Percentiles rank a stretch among this genome's conserved stretches.
Evolutionary conservation across 2,329 filamentous ascomycete species (phyloP).

Genomic region (Colletotrichum endophyticum): DNA sequence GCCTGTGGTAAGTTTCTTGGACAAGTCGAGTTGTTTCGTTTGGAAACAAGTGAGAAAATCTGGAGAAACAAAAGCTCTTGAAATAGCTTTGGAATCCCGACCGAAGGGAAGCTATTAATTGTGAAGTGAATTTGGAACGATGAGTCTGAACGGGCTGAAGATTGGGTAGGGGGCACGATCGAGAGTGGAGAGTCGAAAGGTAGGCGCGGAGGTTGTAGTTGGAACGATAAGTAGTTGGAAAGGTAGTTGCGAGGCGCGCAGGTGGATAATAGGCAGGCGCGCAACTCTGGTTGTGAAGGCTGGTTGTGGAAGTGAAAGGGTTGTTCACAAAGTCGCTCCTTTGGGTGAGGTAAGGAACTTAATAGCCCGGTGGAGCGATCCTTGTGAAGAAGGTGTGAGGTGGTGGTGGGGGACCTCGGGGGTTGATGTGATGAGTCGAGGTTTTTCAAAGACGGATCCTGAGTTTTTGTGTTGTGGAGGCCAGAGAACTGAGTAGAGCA

Average conservation of each 20-base stretch:
- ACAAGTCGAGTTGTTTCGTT: slow-evolving; percentile 1
- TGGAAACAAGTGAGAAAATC: background rate
- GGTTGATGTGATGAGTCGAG: background rate
- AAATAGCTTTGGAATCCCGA: background rate
- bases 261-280: background rate
- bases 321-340: background rate
- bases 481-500: background rate
- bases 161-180: background rate
- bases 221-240: background rate
- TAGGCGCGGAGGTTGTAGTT: background rate
- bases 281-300: background rate
- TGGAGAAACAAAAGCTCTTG: background rate
- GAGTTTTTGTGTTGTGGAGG: background rate
- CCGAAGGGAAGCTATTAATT: background rate
- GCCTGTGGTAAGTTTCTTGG: background rate
- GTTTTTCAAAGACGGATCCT: background rate
- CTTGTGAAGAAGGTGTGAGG: background rate
- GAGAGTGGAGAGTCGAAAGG: background rate
- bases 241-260: background rate
- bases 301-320: background rate
- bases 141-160: background rate
- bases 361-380: background rate
- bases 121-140: background rate
- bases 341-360: background rate
- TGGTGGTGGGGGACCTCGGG: background rate